Evolutionary conservation across 1,284 basidiomycete species (phyloP), one percentile per base, ranked within the genome.

Genomic region (Pterulicium gracile): DNA sequence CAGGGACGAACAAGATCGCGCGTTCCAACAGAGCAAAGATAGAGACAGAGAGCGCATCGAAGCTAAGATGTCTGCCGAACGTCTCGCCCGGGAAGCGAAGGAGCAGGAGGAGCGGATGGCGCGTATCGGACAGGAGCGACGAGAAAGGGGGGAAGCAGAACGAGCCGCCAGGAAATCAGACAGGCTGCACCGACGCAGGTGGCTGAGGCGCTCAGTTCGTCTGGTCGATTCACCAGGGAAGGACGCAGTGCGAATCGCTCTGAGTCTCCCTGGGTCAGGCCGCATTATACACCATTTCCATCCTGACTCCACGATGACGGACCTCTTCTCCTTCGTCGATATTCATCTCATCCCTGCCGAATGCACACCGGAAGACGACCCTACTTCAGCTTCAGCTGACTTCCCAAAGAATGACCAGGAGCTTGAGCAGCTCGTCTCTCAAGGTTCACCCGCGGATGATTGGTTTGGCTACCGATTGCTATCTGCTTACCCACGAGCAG

Each of bases 1-100:
- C 17, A 73, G 91, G 4, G 84, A 80, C 17, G 84, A 90, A 54
- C 91, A 94, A 56, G 92, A 96, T 55, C 69, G 73, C 1, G 88
- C 87, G 1, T 89, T 88, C 61, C 68, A 67, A 36, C 78, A 81
- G 41, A 73, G 81, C 0, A 79, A 77, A 4, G 61, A 68, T 24
- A 64, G 74, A n/a, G 92, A 96, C 58, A 69, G 73, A 14, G 86
- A 85, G 55, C 69, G 82, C 27, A 78, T 87, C 42, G 67, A 73
- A 51, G 64, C 61, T 1, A 68, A 65, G 45, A 69, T 77, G 36
- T 10, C 15, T 7, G 15, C 15, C 15, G 36, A 39, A 17, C 36
- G 15, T 7, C 7, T 17, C 7, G 36, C 36, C 4, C n/a, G 19
- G 15, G n/a, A 15, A 10, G 67, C 60, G n/a, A 70, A 69, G 18